phyloP scores from a whole-genome alignment of 768 basidiomycete genomes.

The Fomitopsis serialis region DNA sequence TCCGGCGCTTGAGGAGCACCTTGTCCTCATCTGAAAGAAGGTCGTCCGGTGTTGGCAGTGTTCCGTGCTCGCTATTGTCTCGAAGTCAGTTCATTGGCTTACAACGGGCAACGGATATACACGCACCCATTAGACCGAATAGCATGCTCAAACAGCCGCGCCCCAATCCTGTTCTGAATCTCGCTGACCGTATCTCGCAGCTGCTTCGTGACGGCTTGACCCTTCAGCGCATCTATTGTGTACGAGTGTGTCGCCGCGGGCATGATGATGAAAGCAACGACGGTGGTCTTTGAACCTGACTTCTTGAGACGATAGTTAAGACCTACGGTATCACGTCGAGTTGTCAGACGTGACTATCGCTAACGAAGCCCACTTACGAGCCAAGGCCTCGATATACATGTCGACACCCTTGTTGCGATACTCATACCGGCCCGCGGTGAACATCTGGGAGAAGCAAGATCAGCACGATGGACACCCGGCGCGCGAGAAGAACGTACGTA shows the following conservation, averaged over 20 bases:
- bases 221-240: conserved; percentile 95
- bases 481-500: conserved; percentile 47
- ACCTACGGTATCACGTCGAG: conserved; percentile 20
- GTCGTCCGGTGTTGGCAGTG: conserved; percentile 65
- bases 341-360: conserved; percentile 2
- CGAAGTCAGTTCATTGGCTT: not conserved
- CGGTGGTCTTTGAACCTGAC: conserved; percentile 66
- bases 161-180: conserved; percentile 90
- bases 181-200: conserved; percentile 93
- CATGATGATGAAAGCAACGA: conserved; percentile 99
- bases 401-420: conserved; percentile 99
- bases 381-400: conserved; percentile 98
- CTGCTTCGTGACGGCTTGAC: conserved; percentile 96
- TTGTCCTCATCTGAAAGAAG: conserved; percentile 90
- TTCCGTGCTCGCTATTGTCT: conserved; percentile 56
- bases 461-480: no score
- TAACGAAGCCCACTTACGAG: conserved; percentile 45
- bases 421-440: conserved; percentile 98
- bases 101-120: not conserved
- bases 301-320: conserved; percentile 62
- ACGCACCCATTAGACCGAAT: conserved; percentile 86
- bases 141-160: conserved; percentile 90
- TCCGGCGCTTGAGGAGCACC: conserved; percentile 90
- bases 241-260: conserved; percentile 95
- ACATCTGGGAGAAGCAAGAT: conserved; percentile 54